Conservation (phyloP, 2,329 filamentous ascomycete genomes). For the Sporothrix luriei region DNA sequence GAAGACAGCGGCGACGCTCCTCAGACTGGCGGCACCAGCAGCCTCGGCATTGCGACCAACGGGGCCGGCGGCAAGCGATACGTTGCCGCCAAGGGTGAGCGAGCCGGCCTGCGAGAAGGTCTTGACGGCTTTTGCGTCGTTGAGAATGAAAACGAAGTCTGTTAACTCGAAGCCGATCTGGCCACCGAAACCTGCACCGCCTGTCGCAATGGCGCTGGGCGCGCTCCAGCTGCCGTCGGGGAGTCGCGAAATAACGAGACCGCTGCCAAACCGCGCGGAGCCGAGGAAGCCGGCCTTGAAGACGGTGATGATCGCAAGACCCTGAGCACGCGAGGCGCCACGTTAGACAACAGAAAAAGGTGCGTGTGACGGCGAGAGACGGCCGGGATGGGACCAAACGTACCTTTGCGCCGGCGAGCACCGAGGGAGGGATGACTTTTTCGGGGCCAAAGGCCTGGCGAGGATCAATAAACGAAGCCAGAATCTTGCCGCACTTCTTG, state of each 20-base stretch:
- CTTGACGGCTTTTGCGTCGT: slow-evolving; percentile 84
- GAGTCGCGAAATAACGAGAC: slow-evolving; percentile 77
- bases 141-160: slow-evolving; percentile 97
- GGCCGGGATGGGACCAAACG: slow-evolving; percentile 18
- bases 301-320: slow-evolving; percentile 82
- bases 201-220: slow-evolving; percentile 77
- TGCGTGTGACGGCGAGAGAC: neutral
- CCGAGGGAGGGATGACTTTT: slow-evolving; percentile 90
- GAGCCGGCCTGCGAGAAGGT: slow-evolving; percentile 92
- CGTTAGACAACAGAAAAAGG: neutral
- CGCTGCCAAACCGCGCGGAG: slow-evolving; percentile 78
- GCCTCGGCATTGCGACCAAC: slow-evolving; percentile 95
- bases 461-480: slow-evolving; percentile 92
- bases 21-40: slow-evolving; percentile 87
- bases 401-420: slow-evolving; percentile 91
- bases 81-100: slow-evolving; percentile 91
- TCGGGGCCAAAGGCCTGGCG: slow-evolving; percentile 92
- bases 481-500: slow-evolving; percentile 94
- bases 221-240: slow-evolving; percentile 79
- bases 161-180: slow-evolving; percentile 87
- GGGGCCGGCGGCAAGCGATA: slow-evolving; percentile 91
- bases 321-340: slow-evolving; percentile 47
- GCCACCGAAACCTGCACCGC: slow-evolving; percentile 79
- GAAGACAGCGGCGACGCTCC: slow-evolving; percentile 88
- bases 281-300: slow-evolving; percentile 86